Evolutionary conservation across 768 basidiomycete species (phyloP).

Genomic region (Ephemerocybe angulata): DNA sequence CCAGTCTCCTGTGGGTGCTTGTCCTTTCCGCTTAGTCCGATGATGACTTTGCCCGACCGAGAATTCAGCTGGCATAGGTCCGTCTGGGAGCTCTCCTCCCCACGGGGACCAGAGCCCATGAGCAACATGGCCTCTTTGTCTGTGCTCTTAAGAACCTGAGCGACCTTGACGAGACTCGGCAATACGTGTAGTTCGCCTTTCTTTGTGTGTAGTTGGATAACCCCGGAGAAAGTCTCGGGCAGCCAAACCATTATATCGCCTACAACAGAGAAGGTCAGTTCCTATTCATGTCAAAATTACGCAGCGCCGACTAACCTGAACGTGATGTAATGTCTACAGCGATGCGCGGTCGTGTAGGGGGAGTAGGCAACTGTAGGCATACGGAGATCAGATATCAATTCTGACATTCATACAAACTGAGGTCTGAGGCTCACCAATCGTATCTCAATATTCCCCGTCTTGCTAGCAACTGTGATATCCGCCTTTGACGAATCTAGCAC

Average conservation of each 20-base stretch:
- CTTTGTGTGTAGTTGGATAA: conserved; percentile 31
- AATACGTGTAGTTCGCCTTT: conserved; percentile 32
- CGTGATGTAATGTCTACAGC: conserved; percentile 34
- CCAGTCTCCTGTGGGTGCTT: conserved; percentile 28
- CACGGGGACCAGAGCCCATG: conserved; percentile 22
- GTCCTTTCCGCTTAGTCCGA: conserved; percentile 43
- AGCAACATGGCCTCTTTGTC: conserved; percentile 37
- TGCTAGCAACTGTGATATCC: conserved; percentile 34
- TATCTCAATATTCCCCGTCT: conserved; percentile 36
- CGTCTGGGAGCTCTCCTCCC: conserved; percentile 17
- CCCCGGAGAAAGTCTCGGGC: conserved; percentile 34
- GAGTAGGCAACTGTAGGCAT: conserved; percentile 28
- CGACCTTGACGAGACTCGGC: conserved; percentile 26
- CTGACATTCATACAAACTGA: not conserved
- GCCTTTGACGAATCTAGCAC: conserved; percentile 28
- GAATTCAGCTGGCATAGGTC: conserved; percentile 40
- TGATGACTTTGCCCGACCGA: conserved; percentile 35
- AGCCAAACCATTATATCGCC: conserved; percentile 34
- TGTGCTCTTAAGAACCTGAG: conserved; percentile 32
- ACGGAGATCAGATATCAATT: not conserved
- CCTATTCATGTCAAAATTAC: not conserved
- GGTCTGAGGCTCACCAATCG: conserved; percentile 31
- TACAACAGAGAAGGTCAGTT: conserved; percentile 14
- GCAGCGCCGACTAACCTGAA: conserved; percentile 22
- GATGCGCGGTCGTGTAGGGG: conserved; percentile 31